Evolutionary conservation across 2,329 filamentous ascomycete genomes (phyloP).

Genomic region (Knufia petricola): DNA sequence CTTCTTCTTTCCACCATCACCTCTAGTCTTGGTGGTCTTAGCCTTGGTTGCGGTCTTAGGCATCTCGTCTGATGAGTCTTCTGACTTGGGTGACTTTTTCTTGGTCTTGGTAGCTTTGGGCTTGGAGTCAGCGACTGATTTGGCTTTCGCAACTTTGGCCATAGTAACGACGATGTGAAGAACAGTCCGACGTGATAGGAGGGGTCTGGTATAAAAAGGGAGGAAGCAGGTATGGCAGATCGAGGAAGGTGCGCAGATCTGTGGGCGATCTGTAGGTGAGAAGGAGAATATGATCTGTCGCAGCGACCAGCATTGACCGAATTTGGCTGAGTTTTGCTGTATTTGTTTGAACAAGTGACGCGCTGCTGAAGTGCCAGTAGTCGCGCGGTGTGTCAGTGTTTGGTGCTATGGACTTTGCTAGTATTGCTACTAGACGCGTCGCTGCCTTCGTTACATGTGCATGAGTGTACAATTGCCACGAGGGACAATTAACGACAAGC

Average conservation of each 20-base stretch:
- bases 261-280: neutral
- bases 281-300: neutral
- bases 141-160: constrained; percentile 2
- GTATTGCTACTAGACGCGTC: constrained; percentile 3
- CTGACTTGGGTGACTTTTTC: constrained; percentile 11
- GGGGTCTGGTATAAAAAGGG: neutral
- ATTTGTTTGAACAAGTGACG: neutral
- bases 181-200: neutral
- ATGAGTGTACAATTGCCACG: neutral
- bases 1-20: constrained; percentile 58
- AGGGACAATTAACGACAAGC: neutral
- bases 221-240: neutral
- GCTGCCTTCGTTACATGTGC: neutral
- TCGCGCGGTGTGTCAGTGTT: no score
- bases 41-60: constrained; percentile 55
- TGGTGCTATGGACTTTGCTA: neutral
- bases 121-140: neutral
- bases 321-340: neutral
- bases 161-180: neutral
- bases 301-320: neutral
- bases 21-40: constrained; percentile 52
- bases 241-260: neutral
- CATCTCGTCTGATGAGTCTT: constrained; percentile 43
- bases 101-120: constrained; percentile 5
- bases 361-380: neutral